A percentile compares a stretch with the other conserved stretches of the same genome.
Conservation (phyloP, 352 stramenopile genomes). For the Phytophthora europaea region DNA sequence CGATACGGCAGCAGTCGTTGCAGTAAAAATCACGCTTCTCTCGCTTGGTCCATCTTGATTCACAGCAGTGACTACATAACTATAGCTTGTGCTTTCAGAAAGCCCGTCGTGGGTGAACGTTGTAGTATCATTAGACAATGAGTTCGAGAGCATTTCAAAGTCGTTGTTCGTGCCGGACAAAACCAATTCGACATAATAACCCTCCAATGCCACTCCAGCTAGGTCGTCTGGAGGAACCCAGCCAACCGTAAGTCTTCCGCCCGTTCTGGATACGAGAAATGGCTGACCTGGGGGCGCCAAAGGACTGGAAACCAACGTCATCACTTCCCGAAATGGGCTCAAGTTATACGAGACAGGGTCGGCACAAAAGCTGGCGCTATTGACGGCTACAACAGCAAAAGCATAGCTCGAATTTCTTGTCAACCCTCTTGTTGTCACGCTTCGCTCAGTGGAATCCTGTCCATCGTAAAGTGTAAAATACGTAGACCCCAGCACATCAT, state of each 20-base stretch:
- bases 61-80: slow-evolving; percentile 49
- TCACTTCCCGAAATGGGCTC: slow-evolving; percentile 40
- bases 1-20: slow-evolving; percentile 29
- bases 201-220: slow-evolving; percentile 52
- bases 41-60: slow-evolving; percentile 61
- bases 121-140: slow-evolving; percentile 21
- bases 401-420: slow-evolving; percentile 42
- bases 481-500: slow-evolving; percentile 17
- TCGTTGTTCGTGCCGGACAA: slow-evolving; percentile 1
- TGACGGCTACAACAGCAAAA: slow-evolving; percentile 63
- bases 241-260: slow-evolving; percentile 53
- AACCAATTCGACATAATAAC: slow-evolving; percentile 47
- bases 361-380: slow-evolving; percentile 58
- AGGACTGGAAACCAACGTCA: slow-evolving; percentile 44
- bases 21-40: slow-evolving; percentile 32
- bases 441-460: slow-evolving; percentile 43
- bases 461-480: slow-evolving; percentile 68
- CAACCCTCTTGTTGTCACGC: slow-evolving; percentile 41
- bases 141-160: not conserved
- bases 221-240: slow-evolving; percentile 62
- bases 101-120: slow-evolving; percentile 59
- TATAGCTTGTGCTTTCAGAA: slow-evolving; percentile 51
- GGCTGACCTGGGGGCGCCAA: slow-evolving; percentile 38
- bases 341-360: slow-evolving; percentile 31
- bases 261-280: slow-evolving; percentile 36